Conservation (phyloP, 129 eudicot genomes). For the sunflower (Helianthus annuus) region HanXRQr2.0-SUNRISE NC_035441.2:50801171-50801670, state of each 20-base stretch:
- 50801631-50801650: background rate
- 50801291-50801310: constrained; percentile 31
- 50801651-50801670: constrained; percentile 47
- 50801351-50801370: constrained; percentile 17
- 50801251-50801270: too few species aligned
- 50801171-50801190: too few species aligned
- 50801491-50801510: too few species aligned
- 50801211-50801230: too few species aligned
- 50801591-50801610: constrained; percentile 87
- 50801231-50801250: too few species aligned
- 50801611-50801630: constrained; percentile 23
- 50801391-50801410: background rate
- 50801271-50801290: too few species aligned
- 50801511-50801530: constrained; percentile 80
- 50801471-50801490: too few species aligned
- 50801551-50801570: constrained; percentile 82
- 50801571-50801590: constrained; percentile 91
- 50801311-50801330: too few species aligned
- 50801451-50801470: too few species aligned
- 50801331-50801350: too few species aligned
- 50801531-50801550: constrained; percentile 57
- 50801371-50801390: background rate
- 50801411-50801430: constrained; percentile 29
- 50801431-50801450: too few species aligned
- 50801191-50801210: too few species aligned